Base-by-base conservation (phyloP, 768 basidiomycete species). In the Lyophyllum semitale region DNA sequence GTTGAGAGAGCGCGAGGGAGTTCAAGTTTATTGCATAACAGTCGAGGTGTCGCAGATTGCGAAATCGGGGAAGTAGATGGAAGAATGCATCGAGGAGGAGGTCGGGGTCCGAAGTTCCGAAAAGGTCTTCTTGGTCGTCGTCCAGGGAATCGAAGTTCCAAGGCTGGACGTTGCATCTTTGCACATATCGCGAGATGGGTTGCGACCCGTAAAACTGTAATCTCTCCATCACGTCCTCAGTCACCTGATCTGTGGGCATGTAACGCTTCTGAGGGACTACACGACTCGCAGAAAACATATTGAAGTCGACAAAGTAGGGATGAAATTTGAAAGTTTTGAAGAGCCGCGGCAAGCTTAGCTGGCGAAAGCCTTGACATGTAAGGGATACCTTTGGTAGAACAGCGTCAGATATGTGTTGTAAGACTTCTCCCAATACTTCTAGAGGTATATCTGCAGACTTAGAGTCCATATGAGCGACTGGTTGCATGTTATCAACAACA, bases 391-490 rank as follows among this genome's bases (percentile, higher is more conserved):
- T 12, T 25, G 8, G n/a, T 11, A 54, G 53, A 3, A 13, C 26
- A 2, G 23, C n/a, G 1, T 27, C 8, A 4, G 40, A n/a, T 18
- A 54, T 18, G 20, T 42, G 26, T n/a, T 20, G 8, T 11, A 54
- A 22, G 26, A 54, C 18, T 48, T 54, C 53, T n/a, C 33, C 45
- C 53, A 45, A 54, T 2, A 54, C n/a, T 23, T 54, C 52, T n/a
- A 4, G 18, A 27, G 52, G 52, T 12, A 53, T n/a, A n/a, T n/a
- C n/a, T n/a, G n/a, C n/a, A n/a, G n/a, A n/a, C n/a, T n/a, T n/a
- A n/a, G n/a, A n/a, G n/a, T n/a, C n/a, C n/a, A n/a, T n/a, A n/a
- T n/a, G n/a, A n/a, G n/a, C n/a, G n/a, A n/a, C n/a, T n/a, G n/a
- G n/a, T n/a, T n/a, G n/a, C n/a, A n/a, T n/a, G n/a, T n/a, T n/a